These are phyloP conservation scores for Pyrenula aspistea DNA, from an alignment of 495 filamentous ascomycete genomes.

Conservation along the genomic window DNA sequence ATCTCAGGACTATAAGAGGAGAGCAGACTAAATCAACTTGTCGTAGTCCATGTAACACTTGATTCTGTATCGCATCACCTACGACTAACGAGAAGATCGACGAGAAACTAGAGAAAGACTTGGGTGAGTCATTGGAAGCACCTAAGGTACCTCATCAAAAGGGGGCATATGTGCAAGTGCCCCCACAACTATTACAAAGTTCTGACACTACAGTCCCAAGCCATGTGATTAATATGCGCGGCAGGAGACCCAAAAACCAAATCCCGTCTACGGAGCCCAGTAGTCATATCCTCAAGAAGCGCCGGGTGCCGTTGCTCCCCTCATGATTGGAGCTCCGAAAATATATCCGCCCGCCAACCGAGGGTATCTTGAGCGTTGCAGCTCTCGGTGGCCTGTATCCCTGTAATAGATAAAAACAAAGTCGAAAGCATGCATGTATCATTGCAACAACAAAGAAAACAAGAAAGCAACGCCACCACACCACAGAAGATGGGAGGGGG, in stretches of 20 bases:
- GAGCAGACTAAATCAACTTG: too few relatives aligned
- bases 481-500: background rate
- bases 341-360: background rate
- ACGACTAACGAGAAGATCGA: too few relatives aligned
- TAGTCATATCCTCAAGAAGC: constrained; percentile 1
- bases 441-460: background rate
- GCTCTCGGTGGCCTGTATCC: background rate
- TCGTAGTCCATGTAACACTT: too few relatives aligned
- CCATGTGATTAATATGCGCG: background rate
- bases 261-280: background rate
- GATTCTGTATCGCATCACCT: too few relatives aligned
- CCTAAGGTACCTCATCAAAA: background rate
- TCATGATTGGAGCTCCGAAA: background rate
- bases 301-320: background rate
- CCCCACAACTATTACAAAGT: background rate
- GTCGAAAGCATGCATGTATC: background rate
- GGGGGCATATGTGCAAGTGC: background rate
- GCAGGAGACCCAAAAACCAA: background rate
- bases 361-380: background rate
- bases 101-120: background rate
- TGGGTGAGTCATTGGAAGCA: background rate
- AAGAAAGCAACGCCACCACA: background rate
- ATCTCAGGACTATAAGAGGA: too few relatives aligned
- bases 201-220: too few relatives aligned
- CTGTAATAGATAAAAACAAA: background rate